Evolutionary conservation across 768 basidiomycete species (phyloP), one percentile per base, ranked within the genome.

Genomic region (Hericium erinaceus): DNA sequence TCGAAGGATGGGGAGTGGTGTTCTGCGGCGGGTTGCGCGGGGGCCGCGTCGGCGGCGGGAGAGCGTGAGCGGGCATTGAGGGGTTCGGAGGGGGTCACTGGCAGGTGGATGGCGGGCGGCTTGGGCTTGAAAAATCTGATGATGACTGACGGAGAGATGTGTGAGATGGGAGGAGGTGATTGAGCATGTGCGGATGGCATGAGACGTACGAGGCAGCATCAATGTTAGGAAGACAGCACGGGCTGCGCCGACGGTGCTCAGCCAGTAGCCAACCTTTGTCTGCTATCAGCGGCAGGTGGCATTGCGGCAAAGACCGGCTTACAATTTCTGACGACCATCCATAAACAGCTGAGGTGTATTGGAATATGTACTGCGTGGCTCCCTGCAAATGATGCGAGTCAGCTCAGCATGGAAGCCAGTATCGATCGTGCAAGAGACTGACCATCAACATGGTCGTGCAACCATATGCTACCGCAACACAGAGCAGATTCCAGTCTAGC

Each of bases 111-210:
- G 52, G 61, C 22, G 52, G 67, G 60, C 0, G 75, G 67, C 55
- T 73, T 72, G 4, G 79, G 73, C 60, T 82, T 82, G 60, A 80
- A 69, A 13, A 77, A 58, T 62, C 39, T 49, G 9, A 56, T 24
- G 15, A 57, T 10, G 37, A 41, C 56, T 57, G n/a, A 9, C 7
- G 38, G 13, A 28, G 44, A 10, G 18, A 9, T n/a, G 12, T 20
- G 16, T 10, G n/a, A 37, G 33, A 44, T 15, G 20, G 15, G 15
- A 4, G 44, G 11, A 2, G 7, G 16, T 2, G 11, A 46, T 9
- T 18, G 9, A 46, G 6, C 8, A 33, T 7, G 13, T 20, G 22
- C 6, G 22, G 22, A n/a, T 15, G 16, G 52, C 3, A n/a, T 1
- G 16, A 18, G 33, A 33, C 55, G 28, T 38, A 56, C 55, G 7